Percentiles rank a stretch among this genome's conserved stretches.
Conservation (phyloP, 2,329 filamentous ascomycete genomes). For the Cyphellophora attinorum region DNA sequence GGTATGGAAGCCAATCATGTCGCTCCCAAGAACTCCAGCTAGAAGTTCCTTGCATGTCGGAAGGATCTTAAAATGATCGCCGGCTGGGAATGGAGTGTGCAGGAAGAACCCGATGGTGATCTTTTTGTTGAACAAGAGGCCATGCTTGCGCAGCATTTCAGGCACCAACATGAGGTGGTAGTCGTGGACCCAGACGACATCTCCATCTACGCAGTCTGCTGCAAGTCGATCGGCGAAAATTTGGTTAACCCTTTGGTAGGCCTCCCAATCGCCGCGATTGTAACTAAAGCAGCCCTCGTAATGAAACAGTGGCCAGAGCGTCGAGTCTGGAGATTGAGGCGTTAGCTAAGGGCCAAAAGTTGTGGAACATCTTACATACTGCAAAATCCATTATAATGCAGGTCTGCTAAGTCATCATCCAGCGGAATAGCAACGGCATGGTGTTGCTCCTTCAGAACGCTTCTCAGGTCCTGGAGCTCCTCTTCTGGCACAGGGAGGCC, state of each 20-base stretch:
- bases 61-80: conserved; percentile 83
- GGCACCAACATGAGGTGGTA: conserved; percentile 87
- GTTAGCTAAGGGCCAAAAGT: too few relatives aligned
- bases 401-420: too few relatives aligned
- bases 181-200: conserved; percentile 85
- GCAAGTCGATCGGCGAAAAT: conserved; percentile 83
- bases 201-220: conserved; percentile 79
- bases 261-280: conserved; percentile 53
- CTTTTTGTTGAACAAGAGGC: conserved; percentile 68
- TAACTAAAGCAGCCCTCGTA: background rate
- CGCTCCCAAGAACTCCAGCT: conserved; percentile 81
- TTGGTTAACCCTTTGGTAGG: conserved; percentile 87
- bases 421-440: too few relatives aligned
- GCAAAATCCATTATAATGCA: too few relatives aligned
- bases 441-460: too few relatives aligned
- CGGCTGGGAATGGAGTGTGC: conserved; percentile 88
- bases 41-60: conserved; percentile 81
- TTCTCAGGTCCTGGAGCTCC: too few relatives aligned
- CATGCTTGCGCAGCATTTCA: conserved; percentile 75
- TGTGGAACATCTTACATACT: too few relatives aligned
- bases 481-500: too few relatives aligned
- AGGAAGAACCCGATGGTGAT: conserved; percentile 92
- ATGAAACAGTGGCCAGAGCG: conserved; percentile 4
- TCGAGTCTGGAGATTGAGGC: too few relatives aligned
- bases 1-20: conserved; percentile 89